Evolutionary conservation across 192 early-diverging fungal genomes (phyloP).

Genomic region (Dissophora ornata): DNA sequence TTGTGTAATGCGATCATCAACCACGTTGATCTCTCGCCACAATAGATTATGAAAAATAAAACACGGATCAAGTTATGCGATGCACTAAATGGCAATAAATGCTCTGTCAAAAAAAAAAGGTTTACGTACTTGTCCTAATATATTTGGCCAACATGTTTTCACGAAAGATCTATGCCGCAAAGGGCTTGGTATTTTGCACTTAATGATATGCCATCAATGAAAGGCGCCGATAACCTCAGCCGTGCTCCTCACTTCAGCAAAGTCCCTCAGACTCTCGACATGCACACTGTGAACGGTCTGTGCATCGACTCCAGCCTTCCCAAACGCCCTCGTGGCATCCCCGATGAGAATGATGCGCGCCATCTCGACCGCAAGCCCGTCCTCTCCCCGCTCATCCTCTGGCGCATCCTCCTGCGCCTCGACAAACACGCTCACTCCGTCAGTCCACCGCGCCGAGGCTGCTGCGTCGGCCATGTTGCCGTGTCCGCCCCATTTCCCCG

Average conservation of each 20-base stretch:
- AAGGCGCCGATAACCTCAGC: slow-evolving; percentile 34
- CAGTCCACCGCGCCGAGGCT: slow-evolving; percentile 29
- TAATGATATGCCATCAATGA: slow-evolving; percentile 21
- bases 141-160: no score
- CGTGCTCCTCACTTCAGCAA: slow-evolving; percentile 35
- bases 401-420: slow-evolving; percentile 26
- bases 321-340: slow-evolving; percentile 32
- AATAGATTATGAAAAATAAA: no score
- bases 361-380: slow-evolving; percentile 27
- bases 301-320: slow-evolving; percentile 25
- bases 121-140: no score
- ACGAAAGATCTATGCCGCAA: no score
- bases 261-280: slow-evolving; percentile 29
- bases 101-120: no score
- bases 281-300: slow-evolving; percentile 27
- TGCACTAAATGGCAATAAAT: no score
- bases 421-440: slow-evolving; percentile 30
- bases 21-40: no score
- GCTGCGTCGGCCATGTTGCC: slow-evolving; percentile 30
- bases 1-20: no score
- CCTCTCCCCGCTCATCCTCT: slow-evolving; percentile 26
- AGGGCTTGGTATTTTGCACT: no score
- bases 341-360: slow-evolving; percentile 29
- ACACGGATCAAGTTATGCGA: no score
- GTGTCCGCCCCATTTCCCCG: slow-evolving; percentile 28